These are phyloP conservation scores for Massariosphaeria phaeospora DNA, from an alignment of 495 filamentous ascomycete species.

Conservation along the genomic window DNA sequence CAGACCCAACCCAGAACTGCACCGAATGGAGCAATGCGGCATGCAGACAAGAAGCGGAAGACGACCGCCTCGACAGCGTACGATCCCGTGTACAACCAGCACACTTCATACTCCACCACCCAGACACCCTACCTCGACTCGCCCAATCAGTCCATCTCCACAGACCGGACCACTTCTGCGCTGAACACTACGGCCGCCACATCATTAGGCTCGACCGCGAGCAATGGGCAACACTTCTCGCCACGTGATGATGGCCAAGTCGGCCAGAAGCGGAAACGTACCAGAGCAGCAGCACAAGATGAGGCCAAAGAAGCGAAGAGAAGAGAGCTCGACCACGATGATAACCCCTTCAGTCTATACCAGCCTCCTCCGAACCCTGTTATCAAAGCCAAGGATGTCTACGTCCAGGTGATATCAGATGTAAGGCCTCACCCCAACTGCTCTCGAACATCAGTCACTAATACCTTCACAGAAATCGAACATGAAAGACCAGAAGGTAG, in stretches of 20 bases:
- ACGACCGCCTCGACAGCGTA: conserved; percentile 59
- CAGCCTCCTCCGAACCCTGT: conserved; percentile 79
- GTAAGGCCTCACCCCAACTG: conserved; percentile 53
- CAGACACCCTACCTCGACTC: conserved; percentile 63
- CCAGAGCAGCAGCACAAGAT: conserved; percentile 69
- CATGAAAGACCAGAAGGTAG: conserved; percentile 58
- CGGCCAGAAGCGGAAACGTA: conserved; percentile 84
- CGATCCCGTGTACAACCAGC: conserved; percentile 59
- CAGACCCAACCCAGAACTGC: conserved; percentile 20
- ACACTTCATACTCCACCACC: conserved; percentile 63
- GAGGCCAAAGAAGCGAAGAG: conserved; percentile 62
- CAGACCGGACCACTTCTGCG: conserved; percentile 78
- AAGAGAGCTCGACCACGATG: conserved; percentile 57
- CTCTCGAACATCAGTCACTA: conserved; percentile 6
- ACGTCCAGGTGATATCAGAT: conserved; percentile 74
- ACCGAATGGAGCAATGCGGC: conserved; percentile 45
- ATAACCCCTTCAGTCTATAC: conserved; percentile 72
- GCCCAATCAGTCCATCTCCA: conserved; percentile 63
- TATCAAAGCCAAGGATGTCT: conserved; percentile 87
- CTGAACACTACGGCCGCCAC: conserved; percentile 81
- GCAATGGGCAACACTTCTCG: conserved; percentile 46
- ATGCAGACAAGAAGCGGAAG: conserved; percentile 60
- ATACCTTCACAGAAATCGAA: conserved; percentile 40
- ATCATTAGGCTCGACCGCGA: conserved; percentile 68
- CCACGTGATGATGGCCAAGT: conserved; percentile 50